Base-by-base conservation (phyloP, 306 rosid species). In the Styphnolobium japonicum region DNA sequence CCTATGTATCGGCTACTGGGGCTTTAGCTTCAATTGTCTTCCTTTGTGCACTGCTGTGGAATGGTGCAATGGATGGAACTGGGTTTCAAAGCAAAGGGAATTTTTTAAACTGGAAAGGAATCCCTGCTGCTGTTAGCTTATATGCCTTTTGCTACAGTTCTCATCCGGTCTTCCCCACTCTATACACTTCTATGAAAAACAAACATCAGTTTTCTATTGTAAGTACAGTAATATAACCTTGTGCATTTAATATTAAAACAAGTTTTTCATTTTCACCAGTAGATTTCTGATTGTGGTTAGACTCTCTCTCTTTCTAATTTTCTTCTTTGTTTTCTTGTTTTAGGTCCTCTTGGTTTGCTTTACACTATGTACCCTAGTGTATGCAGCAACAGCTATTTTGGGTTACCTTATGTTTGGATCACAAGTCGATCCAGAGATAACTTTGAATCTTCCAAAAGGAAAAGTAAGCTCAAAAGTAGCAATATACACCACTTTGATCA, bases 91-190 rank as follows among this genome's bases (percentile, higher is more conserved):
- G 74, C 15, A 25, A 73, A 62, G 91, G 93, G 7, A 53, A 63
- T 11, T 79, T 74, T 6, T 2, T 87, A 21, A 69, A 86, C 18
- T 86, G 82, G 88, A 79, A 45, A 23, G 93, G 91, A 16, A 58
- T 85, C 31, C 88, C 90, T 4, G 79, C 81, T 7, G 82, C 91
- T 9, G 67, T 89, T 29, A 86, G 88, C 75, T 84, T 89, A 19
- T 87, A 67, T 23, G 88, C 91, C 25, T 90, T 90, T 15, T 90
- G 90, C 79, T 90, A 87, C 12, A 85, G 91, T 52, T 90, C 91
- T 0, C 93, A 90, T 83, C 91, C 93, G 0, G 90, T 90, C 68
- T 90, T 90, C 62, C 93, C 91, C 15, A 81, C 90, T 6, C 81
- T 90, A 15, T 87, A 87, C 80, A 86, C 83, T 37, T 87, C 93